Evolutionary conservation across 768 basidiomycete genomes (phyloP).

Genomic region (Saitozyma sp.): DNA sequence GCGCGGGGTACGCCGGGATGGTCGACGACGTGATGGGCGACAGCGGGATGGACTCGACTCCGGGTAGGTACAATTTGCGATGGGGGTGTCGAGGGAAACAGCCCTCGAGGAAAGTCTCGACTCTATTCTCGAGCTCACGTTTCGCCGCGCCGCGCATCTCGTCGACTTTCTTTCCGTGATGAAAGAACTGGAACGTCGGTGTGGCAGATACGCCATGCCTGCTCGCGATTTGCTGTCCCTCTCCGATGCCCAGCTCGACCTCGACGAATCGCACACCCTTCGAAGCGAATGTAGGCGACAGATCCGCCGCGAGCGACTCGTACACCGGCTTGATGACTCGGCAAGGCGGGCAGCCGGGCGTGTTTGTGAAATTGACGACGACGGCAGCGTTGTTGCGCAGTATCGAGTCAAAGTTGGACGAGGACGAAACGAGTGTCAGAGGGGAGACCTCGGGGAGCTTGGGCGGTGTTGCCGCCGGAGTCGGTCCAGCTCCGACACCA

Average conservation of each 20-base stretch:
- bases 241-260: conserved; percentile 73
- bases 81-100: conserved; percentile 39
- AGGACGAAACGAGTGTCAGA: conserved; percentile 53
- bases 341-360: conserved; percentile 73
- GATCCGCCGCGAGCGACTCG: conserved; percentile 70
- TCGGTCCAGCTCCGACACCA: conserved; percentile 34
- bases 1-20: conserved; percentile 31
- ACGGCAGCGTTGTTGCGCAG: conserved; percentile 69
- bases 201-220: conserved; percentile 72
- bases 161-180: conserved; percentile 57
- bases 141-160: conserved; percentile 40
- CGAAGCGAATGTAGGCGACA: conserved; percentile 43
- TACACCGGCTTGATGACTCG: conserved; percentile 80
- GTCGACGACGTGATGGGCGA: conserved; percentile 24
- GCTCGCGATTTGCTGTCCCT: conserved; percentile 63
- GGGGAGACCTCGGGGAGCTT: conserved; percentile 19
- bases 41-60: conserved; percentile 24
- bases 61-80: conserved; percentile 34
- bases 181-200: conserved; percentile 87
- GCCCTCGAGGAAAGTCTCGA: conserved; percentile 36
- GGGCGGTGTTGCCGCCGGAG: conserved; percentile 38
- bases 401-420: conserved; percentile 68
- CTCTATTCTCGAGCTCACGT: conserved; percentile 27
- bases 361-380: conserved; percentile 77
- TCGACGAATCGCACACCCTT: conserved; percentile 64